Percentiles rank a stretch among this genome's conserved stretches.
These are phyloP conservation scores for Naganishia kalamii DNA, from an alignment of 768 basidiomycete genomes.

Conservation along the genomic window DNA sequence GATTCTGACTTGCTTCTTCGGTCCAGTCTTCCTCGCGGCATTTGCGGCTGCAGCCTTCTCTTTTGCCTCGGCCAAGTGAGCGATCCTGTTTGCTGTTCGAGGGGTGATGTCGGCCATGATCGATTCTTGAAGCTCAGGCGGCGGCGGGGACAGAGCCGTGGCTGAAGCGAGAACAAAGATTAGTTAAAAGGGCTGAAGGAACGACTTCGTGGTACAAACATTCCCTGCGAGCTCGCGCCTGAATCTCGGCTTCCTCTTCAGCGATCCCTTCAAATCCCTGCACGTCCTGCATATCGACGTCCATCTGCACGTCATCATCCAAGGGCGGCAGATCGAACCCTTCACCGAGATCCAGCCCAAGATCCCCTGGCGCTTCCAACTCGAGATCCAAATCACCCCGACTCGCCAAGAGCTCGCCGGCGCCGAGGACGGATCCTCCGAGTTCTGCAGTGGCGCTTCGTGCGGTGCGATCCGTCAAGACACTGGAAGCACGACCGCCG, in stretches of 20 bases:
- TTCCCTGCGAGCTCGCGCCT: slow-evolving; percentile 57
- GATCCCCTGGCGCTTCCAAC: slow-evolving; percentile 9
- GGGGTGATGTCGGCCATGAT: slow-evolving; percentile 46
- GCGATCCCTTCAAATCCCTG: background rate
- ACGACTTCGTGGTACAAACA: slow-evolving; percentile 28
- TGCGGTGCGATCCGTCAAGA: background rate
- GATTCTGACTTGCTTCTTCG: slow-evolving; percentile 55
- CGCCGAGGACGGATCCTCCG: background rate
- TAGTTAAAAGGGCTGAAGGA: slow-evolving; percentile 6
- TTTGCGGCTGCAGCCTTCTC: slow-evolving; percentile 45
- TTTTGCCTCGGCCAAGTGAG: slow-evolving; percentile 43
- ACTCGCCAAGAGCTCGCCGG: background rate
- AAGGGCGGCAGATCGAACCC: slow-evolving; percentile 61
- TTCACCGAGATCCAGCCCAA: slow-evolving; percentile 32
- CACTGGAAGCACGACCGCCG: slow-evolving; percentile 1
- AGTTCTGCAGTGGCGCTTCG: background rate
- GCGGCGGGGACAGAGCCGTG: slow-evolving; percentile 70
- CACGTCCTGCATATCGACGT: slow-evolving; percentile 18
- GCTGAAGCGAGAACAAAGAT: slow-evolving; percentile 57
- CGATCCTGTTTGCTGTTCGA: slow-evolving; percentile 50
- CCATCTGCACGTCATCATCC: slow-evolving; percentile 47
- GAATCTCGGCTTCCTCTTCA: slow-evolving; percentile 3
- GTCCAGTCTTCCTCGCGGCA: slow-evolving; percentile 60
- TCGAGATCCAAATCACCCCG: slow-evolving; percentile 6
- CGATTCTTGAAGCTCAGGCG: slow-evolving; percentile 47